A percentile compares a stretch with the other conserved stretches of the same genome.
phyloP scores from a whole-genome alignment of 345 rosid species.

The Acer yangbiense region DNA sequence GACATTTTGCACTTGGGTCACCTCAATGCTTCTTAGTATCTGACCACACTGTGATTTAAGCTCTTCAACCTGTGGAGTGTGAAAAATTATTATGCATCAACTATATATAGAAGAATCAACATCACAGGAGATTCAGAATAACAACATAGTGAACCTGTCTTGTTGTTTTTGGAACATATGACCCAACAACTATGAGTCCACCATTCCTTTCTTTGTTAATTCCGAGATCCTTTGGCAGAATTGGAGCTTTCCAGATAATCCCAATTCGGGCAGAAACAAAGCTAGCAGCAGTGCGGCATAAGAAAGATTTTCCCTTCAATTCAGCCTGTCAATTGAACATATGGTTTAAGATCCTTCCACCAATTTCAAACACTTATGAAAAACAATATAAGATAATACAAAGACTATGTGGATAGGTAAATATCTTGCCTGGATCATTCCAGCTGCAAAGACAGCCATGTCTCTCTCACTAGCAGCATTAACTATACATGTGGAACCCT shows the following conservation, averaged over 20 bases:
- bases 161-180: slow-evolving; percentile 97
- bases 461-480: slow-evolving; percentile 96
- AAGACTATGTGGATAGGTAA: slow-evolving; percentile 16
- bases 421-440: slow-evolving; percentile 83
- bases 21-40: slow-evolving; percentile 75
- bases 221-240: slow-evolving; percentile 78
- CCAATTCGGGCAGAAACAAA: slow-evolving; percentile 94
- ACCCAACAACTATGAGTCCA: slow-evolving; percentile 89
- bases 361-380: slow-evolving; percentile 6
- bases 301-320: slow-evolving; percentile 76
- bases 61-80: slow-evolving; percentile 67
- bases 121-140: slow-evolving; percentile 1
- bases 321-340: slow-evolving; percentile 72
- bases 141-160: slow-evolving; percentile 63
- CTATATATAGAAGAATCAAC: background rate
- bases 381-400: slow-evolving; percentile 3
- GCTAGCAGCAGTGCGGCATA: slow-evolving; percentile 97
- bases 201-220: slow-evolving; percentile 61
- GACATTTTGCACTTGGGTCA: slow-evolving; percentile 27
- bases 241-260: slow-evolving; percentile 73
- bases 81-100: slow-evolving; percentile 9
- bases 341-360: slow-evolving; percentile 14
- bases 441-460: slow-evolving; percentile 91
- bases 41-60: slow-evolving; percentile 68
- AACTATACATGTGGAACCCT: slow-evolving; percentile 89